These are phyloP conservation scores for Pseudoperonospora humuli DNA, from an alignment of 352 stramenopile species.

Conservation along the genomic window DNA sequence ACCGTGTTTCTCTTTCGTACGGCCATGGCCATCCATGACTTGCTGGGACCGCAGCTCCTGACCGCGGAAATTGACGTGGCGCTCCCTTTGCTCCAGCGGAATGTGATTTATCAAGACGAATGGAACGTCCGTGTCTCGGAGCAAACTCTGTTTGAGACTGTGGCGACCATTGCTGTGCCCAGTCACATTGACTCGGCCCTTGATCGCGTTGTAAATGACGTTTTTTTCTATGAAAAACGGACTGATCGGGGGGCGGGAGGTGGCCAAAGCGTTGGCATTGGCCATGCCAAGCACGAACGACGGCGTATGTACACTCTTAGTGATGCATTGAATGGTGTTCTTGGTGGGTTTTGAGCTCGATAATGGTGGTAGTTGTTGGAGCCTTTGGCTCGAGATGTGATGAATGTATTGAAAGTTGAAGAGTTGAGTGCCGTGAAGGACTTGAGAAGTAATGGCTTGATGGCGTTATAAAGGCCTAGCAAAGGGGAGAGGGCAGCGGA, in stretches of 20 bases:
- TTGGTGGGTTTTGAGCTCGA: conserved; percentile 59
- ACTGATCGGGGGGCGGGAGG: conserved; percentile 24
- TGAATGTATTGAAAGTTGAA: no score
- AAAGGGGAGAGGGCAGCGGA: no score
- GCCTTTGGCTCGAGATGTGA: no score
- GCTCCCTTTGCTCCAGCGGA: conserved; percentile 68
- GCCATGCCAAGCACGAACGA: conserved; percentile 58
- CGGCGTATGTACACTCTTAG: conserved; percentile 71
- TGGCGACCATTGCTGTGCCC: conserved; percentile 53
- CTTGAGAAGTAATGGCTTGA: no score
- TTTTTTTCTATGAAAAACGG: conserved; percentile 82
- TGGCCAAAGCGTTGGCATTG: conserved; percentile 60
- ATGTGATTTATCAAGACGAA: conserved; percentile 46
- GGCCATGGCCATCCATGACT: conserved; percentile 72
- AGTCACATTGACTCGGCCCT: conserved; percentile 61
- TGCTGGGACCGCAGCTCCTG: conserved; percentile 49
- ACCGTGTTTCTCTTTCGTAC: conserved; percentile 78
- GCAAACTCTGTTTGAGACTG: conserved; percentile 60
- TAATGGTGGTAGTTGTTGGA: no score
- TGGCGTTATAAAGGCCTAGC: no score
- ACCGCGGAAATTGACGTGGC: conserved; percentile 62
- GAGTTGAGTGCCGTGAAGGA: no score
- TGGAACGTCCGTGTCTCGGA: conserved; percentile 57
- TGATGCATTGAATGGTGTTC: conserved; percentile 62
- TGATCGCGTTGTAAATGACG: conserved; percentile 72